Conservation (phyloP, 768 basidiomycete species). For the Baorangia bicolor region DNA sequence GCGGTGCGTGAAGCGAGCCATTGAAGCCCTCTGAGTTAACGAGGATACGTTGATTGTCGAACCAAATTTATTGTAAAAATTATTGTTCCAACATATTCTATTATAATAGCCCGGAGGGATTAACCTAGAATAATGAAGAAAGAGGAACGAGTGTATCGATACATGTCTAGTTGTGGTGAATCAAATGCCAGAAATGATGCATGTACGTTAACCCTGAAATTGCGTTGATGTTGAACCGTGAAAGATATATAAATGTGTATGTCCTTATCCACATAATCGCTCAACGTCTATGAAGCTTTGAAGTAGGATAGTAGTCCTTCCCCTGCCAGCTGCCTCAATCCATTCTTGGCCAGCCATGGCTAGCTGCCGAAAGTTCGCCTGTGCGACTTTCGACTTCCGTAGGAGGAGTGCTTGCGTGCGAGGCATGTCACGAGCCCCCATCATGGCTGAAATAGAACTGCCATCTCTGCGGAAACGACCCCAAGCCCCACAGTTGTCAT, state of each 20-base stretch:
- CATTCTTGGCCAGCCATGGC: neutral
- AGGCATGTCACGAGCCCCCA: neutral
- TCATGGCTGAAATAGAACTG: slow-evolving; percentile 40
- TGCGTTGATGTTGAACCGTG: neutral
- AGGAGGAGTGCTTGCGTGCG: neutral
- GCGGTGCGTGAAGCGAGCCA: neutral
- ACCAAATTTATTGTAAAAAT: neutral
- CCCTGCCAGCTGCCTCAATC: no score
- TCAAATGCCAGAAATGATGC: neutral
- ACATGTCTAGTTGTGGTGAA: slow-evolving; percentile 5
- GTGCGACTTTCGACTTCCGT: neutral
- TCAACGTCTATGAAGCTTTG: no score
- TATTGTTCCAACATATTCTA: neutral
- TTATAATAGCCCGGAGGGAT: neutral
- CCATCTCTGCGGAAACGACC: slow-evolving; percentile 77
- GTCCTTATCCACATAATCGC: no score
- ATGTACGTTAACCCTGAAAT: neutral
- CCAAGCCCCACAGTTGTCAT: slow-evolving; percentile 68
- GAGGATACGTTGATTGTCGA: neutral
- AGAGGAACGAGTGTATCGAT: neutral
- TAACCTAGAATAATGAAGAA: neutral
- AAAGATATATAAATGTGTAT: neutral
- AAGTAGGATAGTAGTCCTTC: neutral
- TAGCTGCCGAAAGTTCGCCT: neutral
- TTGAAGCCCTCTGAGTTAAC: neutral